Percentiles rank a stretch among this genome's conserved stretches.
Conservation (phyloP, 2,329 filamentous ascomycete species). For the Volutella citrinella region DNA sequence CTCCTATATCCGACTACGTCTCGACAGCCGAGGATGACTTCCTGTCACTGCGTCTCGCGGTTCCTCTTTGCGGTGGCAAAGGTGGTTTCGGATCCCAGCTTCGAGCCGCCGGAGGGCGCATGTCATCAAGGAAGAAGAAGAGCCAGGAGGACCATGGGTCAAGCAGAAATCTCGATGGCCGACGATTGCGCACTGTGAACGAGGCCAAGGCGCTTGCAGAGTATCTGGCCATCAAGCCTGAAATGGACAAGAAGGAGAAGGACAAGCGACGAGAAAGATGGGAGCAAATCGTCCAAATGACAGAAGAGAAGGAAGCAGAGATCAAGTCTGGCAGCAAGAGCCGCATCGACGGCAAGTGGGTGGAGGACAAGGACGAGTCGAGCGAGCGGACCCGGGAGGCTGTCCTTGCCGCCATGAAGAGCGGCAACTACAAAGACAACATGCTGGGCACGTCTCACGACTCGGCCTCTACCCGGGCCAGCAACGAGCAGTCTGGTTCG, state of each 20-base stretch:
- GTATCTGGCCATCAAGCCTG: constrained; percentile 91
- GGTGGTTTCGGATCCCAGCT: constrained; percentile 97
- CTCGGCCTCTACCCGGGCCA: constrained; percentile 39
- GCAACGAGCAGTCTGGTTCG: constrained; percentile 24
- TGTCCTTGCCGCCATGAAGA: constrained; percentile 67
- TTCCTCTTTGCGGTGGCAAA: constrained; percentile 85
- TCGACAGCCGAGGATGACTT: constrained; percentile 59
- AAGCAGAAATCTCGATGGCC: constrained; percentile 88
- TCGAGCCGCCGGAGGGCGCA: constrained; percentile 92
- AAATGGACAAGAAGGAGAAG: constrained; percentile 94
- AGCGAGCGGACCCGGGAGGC: constrained; percentile 78
- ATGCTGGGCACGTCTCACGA: constrained; percentile 49
- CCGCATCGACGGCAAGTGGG: constrained; percentile 84
- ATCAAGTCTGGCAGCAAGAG: constrained; percentile 70
- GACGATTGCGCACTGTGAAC: constrained; percentile 84
- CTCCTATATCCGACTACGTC: constrained; percentile 61
- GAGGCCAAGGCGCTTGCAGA: constrained; percentile 95
- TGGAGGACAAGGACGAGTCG: constrained; percentile 90
- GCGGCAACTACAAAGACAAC: constrained; percentile 61
- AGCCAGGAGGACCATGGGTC: constrained; percentile 84
- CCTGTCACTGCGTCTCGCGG: constrained; percentile 76
- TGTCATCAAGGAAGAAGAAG: constrained; percentile 92
- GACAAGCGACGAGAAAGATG: constrained; percentile 80
- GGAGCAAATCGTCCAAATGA: constrained; percentile 82
- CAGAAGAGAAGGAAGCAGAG: constrained; percentile 81